Percentiles rank a stretch among this genome's conserved stretches.
phyloP scores from a whole-genome alignment of 306 rosid species.

The Prosopis cineraria region DNA sequence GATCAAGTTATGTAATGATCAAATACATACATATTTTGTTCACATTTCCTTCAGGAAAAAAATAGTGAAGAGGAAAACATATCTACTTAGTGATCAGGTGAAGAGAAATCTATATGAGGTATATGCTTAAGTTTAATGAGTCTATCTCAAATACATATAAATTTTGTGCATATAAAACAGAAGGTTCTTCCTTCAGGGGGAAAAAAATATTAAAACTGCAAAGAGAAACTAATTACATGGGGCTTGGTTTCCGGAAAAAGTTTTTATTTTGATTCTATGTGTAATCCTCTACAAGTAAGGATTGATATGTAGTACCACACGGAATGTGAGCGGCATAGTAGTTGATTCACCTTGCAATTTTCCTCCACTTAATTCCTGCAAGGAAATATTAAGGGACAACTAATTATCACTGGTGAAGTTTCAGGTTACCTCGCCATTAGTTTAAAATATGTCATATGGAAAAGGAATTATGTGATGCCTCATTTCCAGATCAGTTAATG shows the following conservation, averaged over 20 bases:
- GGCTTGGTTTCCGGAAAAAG: neutral
- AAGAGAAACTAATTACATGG: neutral
- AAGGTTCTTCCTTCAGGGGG: conserved; percentile 10
- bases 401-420: neutral
- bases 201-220: neutral
- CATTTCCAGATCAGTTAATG: neutral
- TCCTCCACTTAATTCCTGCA: conserved; percentile 74
- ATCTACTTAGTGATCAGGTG: no score
- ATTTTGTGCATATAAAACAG: neutral
- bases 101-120: no score
- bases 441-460: neutral
- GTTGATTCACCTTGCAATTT: conserved; percentile 63
- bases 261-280: neutral
- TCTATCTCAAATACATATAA: no score
- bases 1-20: no score
- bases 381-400: conserved; percentile 12
- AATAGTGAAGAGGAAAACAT: no score
- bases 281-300: no score
- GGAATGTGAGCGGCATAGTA: conserved; percentile 62
- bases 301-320: conserved; percentile 94
- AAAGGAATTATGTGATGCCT: neutral
- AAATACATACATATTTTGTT: no score
- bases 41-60: no score
- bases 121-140: no score
- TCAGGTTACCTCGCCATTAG: neutral